Percentiles rank a stretch among this genome's conserved stretches.
These are phyloP conservation scores for Venturia nashicola DNA, from an alignment of 2,329 filamentous ascomycete genomes.

Conservation along the genomic window DNA sequence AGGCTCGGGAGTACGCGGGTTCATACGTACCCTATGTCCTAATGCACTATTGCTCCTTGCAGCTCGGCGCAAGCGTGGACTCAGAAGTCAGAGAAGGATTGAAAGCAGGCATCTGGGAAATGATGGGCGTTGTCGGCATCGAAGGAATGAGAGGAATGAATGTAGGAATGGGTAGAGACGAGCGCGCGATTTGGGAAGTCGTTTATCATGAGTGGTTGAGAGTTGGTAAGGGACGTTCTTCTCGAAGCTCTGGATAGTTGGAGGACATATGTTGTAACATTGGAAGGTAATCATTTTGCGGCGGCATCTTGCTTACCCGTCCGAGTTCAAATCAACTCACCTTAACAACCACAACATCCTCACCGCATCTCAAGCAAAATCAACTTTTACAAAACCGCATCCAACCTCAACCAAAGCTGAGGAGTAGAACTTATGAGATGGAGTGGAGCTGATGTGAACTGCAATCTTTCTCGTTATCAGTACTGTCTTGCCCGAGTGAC, in stretches of 20 bases:
- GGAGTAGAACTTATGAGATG: too few relatives aligned
- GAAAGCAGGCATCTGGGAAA: conserved; percentile 41
- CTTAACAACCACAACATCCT: too few relatives aligned
- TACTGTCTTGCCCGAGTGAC: too few relatives aligned
- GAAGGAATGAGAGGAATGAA: conserved; percentile 25
- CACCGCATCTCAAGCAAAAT: neutral
- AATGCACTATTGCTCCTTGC: conserved; percentile 42
- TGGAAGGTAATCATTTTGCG: too few relatives aligned
- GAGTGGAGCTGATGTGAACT: too few relatives aligned
- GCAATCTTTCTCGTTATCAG: too few relatives aligned
- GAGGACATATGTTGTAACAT: too few relatives aligned
- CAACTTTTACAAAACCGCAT: neutral
- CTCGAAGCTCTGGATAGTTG: neutral
- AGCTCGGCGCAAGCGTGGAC: conserved; percentile 36
- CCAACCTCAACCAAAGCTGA: neutral
- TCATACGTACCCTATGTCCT: conserved; percentile 46
- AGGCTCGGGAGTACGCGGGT: conserved; percentile 43
- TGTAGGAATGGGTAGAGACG: conserved; percentile 21
- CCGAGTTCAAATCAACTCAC: too few relatives aligned
- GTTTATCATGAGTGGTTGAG: conserved; percentile 24
- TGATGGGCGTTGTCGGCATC: conserved; percentile 21
- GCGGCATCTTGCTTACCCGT: too few relatives aligned
- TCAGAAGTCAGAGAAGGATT: conserved; percentile 42
- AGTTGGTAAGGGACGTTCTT: neutral
- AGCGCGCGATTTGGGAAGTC: conserved; percentile 24